Conservation (phyloP, 345 rosid genomes). For the Luvunga scandens region DNA sequence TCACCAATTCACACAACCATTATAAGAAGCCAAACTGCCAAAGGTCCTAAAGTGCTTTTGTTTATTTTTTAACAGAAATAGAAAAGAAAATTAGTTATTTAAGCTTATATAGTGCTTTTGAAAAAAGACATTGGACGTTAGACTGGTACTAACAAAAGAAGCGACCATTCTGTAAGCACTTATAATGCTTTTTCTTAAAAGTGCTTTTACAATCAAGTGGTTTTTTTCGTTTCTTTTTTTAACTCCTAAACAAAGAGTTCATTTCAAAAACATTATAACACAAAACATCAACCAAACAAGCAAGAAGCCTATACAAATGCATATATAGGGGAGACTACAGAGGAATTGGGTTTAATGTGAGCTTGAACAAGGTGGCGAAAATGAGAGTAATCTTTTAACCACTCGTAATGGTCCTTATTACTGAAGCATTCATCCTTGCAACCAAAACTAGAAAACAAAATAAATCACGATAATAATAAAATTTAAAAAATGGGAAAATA, state of each 20-base stretch:
- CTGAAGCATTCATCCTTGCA: too few species aligned
- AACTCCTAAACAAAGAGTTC: background rate
- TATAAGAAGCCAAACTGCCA: too few species aligned
- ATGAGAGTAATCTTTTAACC: too few species aligned
- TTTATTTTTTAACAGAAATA: background rate
- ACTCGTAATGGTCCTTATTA: too few species aligned
- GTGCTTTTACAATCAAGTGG: background rate
- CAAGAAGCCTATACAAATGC: background rate
- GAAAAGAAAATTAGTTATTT: background rate
- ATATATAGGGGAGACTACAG: conserved; percentile 30
- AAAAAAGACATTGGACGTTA: background rate
- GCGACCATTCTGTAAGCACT: background rate
- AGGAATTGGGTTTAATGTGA: conserved; percentile 44
- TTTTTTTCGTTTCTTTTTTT: too few species aligned
- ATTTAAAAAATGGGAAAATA: too few species aligned
- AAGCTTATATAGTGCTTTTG: background rate
- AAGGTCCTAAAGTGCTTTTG: background rate
- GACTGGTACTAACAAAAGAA: too few species aligned
- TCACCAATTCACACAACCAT: background rate
- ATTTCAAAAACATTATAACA: background rate
- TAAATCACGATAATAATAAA: too few species aligned
- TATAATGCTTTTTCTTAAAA: too few species aligned
- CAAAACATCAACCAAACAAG: background rate
- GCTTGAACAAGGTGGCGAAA: conserved; percentile 62
- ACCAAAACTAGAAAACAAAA: too few species aligned